These are phyloP conservation scores for Ustilago loliicola DNA, from an alignment of 1,284 basidiomycete genomes.

Conservation along the genomic window DNA sequence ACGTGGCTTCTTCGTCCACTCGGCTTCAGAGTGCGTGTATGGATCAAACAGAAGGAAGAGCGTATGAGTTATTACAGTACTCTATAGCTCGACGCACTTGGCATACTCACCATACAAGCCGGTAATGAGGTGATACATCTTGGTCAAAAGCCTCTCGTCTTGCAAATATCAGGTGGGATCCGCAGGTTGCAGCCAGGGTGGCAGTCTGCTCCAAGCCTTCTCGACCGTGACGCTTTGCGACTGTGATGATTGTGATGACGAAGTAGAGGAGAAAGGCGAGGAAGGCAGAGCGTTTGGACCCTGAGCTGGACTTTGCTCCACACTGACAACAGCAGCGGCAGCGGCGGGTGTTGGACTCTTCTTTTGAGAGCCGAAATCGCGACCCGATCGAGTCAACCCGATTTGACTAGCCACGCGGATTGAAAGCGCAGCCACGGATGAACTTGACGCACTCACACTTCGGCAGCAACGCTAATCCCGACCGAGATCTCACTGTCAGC, in stretches of 20 bases:
- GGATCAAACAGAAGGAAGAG: neutral
- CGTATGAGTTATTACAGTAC: neutral
- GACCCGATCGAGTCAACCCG: neutral
- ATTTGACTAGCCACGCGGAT: neutral
- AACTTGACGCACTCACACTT: slow-evolving; percentile 5
- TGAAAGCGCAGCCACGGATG: slow-evolving; percentile 9
- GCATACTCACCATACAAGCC: slow-evolving; percentile 34
- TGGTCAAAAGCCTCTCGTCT: neutral
- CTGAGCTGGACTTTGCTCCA: neutral
- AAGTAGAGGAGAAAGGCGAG: neutral
- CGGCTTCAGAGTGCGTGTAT: slow-evolving; percentile 17
- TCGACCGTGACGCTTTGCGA: neutral
- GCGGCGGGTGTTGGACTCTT: slow-evolving; percentile 4
- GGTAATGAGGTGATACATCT: slow-evolving; percentile 50
- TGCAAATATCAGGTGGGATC: neutral
- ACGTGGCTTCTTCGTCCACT: slow-evolving; percentile 51
- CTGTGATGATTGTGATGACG: neutral
- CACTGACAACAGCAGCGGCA: neutral
- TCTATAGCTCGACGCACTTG: neutral
- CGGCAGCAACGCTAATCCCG: slow-evolving; percentile 16
- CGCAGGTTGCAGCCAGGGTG: neutral
- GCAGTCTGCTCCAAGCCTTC: neutral
- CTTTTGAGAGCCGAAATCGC: neutral
- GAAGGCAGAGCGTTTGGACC: neutral
- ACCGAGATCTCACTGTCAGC: slow-evolving; percentile 6